A percentile compares a stretch with the other conserved stretches of the same genome.
phyloP scores from a whole-genome alignment of 2,329 filamentous ascomycete genomes.

The Chaetomiaceae sp. region DNA sequence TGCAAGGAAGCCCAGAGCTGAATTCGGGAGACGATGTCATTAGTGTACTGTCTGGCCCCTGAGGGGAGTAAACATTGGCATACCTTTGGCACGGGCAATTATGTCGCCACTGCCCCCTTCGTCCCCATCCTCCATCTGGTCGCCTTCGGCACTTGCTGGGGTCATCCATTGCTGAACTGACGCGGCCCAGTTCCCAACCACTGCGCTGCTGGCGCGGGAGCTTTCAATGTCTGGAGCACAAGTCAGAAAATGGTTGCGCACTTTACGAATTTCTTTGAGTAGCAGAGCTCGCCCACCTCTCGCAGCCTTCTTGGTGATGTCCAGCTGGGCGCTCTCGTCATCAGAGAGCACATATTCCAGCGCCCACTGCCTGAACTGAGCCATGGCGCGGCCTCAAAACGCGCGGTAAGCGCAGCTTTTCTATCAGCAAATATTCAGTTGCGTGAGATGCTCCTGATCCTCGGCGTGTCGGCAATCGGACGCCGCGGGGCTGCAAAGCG shows the following conservation, averaged over 20 bases:
- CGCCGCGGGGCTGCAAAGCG: no score
- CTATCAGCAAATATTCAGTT: no score
- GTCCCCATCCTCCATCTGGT: constrained; percentile 34
- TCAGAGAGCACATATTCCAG: constrained; percentile 53
- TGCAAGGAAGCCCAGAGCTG: constrained; percentile 55
- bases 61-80: not conserved
- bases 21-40: not conserved
- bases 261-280: not conserved
- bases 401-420: not conserved
- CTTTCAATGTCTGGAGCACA: constrained; percentile 40
- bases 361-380: constrained; percentile 49
- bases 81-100: constrained; percentile 51
- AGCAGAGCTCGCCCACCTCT: constrained; percentile 29
- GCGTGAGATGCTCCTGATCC: no score
- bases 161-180: constrained; percentile 53
- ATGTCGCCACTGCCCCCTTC: constrained; percentile 46
- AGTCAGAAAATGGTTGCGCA: not conserved
- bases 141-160: constrained; percentile 30
- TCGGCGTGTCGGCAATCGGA: no score
- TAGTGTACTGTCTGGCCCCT: not conserved
- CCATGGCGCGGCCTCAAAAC: constrained; percentile 35
- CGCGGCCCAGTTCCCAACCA: constrained; percentile 52
- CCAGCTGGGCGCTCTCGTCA: constrained; percentile 38
- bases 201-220: constrained; percentile 40
- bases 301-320: constrained; percentile 45